phyloP scores from a whole-genome alignment of 2,329 filamentous ascomycete species.

The Ceratocystis huliohia region DNA sequence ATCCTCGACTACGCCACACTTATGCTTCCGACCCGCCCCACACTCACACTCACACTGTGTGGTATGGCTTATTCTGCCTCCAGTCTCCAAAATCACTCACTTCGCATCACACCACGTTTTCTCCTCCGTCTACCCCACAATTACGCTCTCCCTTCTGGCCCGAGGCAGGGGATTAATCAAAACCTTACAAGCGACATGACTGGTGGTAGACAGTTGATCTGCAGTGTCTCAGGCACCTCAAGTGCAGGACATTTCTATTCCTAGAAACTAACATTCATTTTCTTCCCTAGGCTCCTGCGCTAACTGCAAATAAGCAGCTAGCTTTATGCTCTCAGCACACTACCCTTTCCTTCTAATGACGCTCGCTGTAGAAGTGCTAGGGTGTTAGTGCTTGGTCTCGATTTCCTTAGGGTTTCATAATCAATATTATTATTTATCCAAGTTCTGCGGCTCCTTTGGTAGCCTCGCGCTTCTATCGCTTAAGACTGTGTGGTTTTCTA shows the following conservation, averaged over 20 bases:
- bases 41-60: not conserved
- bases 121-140: not conserved
- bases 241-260: not conserved
- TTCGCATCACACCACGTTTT: not conserved
- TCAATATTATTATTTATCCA: no score
- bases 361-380: not conserved
- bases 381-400: not conserved
- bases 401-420: not conserved
- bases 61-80: not conserved
- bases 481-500: no score
- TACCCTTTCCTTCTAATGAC: not conserved
- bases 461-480: no score
- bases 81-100: not conserved
- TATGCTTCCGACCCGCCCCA: no score
- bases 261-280: not conserved
- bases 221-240: no score
- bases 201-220: no score
- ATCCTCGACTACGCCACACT: no score
- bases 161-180: not conserved
- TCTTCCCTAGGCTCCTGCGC: slow-evolving; percentile 13
- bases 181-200: not conserved
- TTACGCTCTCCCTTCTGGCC: slow-evolving; percentile 2
- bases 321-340: not conserved
- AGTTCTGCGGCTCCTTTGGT: no score
- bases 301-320: slow-evolving; percentile 12